These are phyloP conservation scores for Chlamydomonas schloesseri DNA, from an alignment of 139 green algal genomes.

Conservation along the genomic window DNA sequence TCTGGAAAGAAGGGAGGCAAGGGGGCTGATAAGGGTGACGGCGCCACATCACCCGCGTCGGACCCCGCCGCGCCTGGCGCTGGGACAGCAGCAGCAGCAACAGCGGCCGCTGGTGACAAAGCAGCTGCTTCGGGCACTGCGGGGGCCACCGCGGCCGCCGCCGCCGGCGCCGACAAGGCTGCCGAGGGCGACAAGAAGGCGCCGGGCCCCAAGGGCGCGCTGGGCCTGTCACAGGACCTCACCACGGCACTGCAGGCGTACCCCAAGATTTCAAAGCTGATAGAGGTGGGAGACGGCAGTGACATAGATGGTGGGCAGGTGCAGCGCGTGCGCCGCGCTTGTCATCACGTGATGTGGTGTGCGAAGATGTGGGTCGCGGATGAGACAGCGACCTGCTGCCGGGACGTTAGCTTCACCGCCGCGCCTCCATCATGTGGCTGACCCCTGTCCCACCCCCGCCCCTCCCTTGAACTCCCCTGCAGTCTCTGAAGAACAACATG, in stretches of 20 bases:
- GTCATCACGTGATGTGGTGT: too few species aligned
- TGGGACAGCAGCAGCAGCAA: neutral
- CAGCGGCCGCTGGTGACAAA: neutral
- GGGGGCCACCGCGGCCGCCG: too few species aligned
- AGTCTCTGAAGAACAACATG: conserved; percentile 28
- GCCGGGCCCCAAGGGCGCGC: neutral
- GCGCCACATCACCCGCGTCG: too few species aligned
- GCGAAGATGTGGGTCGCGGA: too few species aligned
- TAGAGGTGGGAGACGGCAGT: neutral
- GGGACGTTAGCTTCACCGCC: too few species aligned
- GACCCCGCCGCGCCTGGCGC: too few species aligned
- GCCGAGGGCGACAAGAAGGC: neutral
- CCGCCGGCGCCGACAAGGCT: neutral
- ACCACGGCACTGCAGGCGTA: conserved; percentile 35
- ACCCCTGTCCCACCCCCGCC: too few species aligned
- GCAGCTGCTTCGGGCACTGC: too few species aligned
- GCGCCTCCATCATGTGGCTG: too few species aligned
- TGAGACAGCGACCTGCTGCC: too few species aligned
- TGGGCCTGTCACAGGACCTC: conserved; percentile 37
- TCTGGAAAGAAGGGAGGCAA: too few species aligned
- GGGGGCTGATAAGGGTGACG: neutral
- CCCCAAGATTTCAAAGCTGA: conserved; percentile 33
- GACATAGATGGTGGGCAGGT: neutral
- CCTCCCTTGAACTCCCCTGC: neutral
- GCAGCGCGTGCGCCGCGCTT: too few species aligned